Evolutionary conservation across 768 basidiomycete genomes (phyloP), one percentile per base, ranked within the genome.

Genomic region (Filobasidium floriforme): DNA sequence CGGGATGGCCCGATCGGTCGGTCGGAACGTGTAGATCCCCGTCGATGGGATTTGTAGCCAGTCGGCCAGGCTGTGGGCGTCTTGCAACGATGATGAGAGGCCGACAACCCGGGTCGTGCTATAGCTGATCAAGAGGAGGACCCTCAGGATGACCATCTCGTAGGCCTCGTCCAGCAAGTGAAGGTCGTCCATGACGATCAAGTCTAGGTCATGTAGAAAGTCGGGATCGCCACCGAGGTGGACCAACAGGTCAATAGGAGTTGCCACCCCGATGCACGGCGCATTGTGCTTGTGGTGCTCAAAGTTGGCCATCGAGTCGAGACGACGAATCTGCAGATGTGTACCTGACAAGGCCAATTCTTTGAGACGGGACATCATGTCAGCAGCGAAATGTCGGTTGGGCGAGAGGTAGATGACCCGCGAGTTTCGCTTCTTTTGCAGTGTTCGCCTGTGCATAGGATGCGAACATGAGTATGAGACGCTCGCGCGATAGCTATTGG

Each of bases 181-280:
- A 19, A 99, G 80, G 71, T 88, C 87, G 69, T 97, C 92, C 67
- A 88, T 88, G 4, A 98, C 73, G 40, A 93, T 84, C 41, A 94
- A 76, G 68, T 83, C 80, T 24, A 92, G 81, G 51, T 81, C 81
- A 68, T 76, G 22, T 81, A 72, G 65, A 61, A 72, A 72, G 19
- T 37, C 54, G 22, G 29, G 49, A 49, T 71, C 52, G 26, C 70
- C 71, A 14, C 55, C n/a, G 7, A 68, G 41, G 11, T 74, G 69
- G 19, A 60, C 60, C 3, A 77, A 69, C 3, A 80, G 62, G 0
- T 73, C 66, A 2, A 60, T 60, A 0, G 80, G 77, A 1, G 71
- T 70, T 0, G 74, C 69, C 46, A 80, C 73, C 15, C 61, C 66
- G 44, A 77, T 65, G 24, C 67, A 65, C 22, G 66, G 19, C 26